Evolutionary conservation across 768 basidiomycete species (phyloP), one percentile per base, ranked within the genome.

Genomic region (Auricularia heimuer): DNA sequence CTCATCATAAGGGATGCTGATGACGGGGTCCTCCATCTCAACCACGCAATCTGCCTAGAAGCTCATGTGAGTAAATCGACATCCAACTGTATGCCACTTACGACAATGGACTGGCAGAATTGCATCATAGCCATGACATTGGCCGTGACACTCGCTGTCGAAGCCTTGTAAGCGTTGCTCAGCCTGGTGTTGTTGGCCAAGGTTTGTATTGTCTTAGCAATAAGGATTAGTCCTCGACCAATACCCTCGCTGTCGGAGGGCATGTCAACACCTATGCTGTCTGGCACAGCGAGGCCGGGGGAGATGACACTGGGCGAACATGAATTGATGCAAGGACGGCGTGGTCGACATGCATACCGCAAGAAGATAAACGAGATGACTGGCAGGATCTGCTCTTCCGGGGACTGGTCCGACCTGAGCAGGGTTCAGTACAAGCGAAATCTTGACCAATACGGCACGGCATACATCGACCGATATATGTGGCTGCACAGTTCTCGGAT

Each of bases 131-230:
- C 84, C 42, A 84, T 77, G 63, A 92, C 89, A 63, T 92, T 60
- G 7, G 12, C 29, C 11, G 14, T 60, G 24, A 33, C 29, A 29
- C 12, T 35, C 56, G 14, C 56, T 7, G 56, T 60, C 14, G 56
- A 24, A 14, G 56, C 14, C 29, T 60, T 60, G 24, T 87, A 3
- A 69, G 96, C 94, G 73, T 94, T 94, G 11, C 89, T 92, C 69
- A 96, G 95, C 71, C 91, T 86, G 60, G 95, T 88, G 69, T 97
- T 96, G 76, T 97, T 98, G 24, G 94, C 94, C 36, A 97, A 76
- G 70, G 92, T 94, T 75, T 96, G 94, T 54, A 97, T 87, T 64
- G 95, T 86, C 76, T 95, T 97, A 47, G 92, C 90, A 67, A 97
- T 88, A 61, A 90, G 78, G 81, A 91, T 87, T 14, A 96, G 78